These are phyloP conservation scores for Nicotiana noctiflora DNA, from an alignment of 257 asterid genomes.

Conservation along the genomic window DNA sequence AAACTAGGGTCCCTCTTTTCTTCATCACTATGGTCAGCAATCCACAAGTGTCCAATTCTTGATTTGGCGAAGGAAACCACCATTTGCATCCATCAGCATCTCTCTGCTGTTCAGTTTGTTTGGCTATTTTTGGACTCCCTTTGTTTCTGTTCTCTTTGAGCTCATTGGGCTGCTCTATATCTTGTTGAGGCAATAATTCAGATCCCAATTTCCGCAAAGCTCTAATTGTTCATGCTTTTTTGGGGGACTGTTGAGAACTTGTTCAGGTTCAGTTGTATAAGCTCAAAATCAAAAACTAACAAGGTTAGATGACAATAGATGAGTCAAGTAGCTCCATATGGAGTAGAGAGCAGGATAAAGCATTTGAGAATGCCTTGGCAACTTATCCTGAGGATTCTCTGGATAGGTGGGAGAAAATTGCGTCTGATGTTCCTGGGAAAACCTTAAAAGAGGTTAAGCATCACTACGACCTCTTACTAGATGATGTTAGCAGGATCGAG, in stretches of 20 bases:
- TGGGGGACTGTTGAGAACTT: constrained; percentile 8
- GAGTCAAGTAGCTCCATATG: constrained; percentile 59
- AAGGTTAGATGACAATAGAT: constrained; percentile 51
- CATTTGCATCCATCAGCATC: constrained; percentile 27
- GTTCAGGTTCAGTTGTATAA: neutral
- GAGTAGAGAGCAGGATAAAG: constrained; percentile 80
- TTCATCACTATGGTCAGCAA: constrained; percentile 36
- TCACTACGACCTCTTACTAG: constrained; percentile 71
- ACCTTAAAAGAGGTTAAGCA: constrained; percentile 58
- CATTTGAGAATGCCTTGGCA: constrained; percentile 71
- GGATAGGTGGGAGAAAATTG: constrained; percentile 82
- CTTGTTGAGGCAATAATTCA: neutral
- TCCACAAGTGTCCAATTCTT: constrained; percentile 34
- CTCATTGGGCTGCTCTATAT: constrained; percentile 24
- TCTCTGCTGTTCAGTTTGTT: constrained; percentile 14
- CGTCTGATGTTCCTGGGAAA: constrained; percentile 69
- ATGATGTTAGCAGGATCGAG: constrained; percentile 65
- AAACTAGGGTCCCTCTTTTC: constrained; percentile 21
- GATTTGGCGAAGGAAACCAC: constrained; percentile 26
- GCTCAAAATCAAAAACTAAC: constrained; percentile 10
- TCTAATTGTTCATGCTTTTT: neutral
- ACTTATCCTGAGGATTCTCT: constrained; percentile 52
- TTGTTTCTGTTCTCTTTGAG: constrained; percentile 19
- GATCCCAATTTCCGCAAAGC: neutral
- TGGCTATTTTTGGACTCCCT: constrained; percentile 15